Conservation (phyloP, 2,329 filamentous ascomycete species). For the Hyphodiscus sp. region DNA sequence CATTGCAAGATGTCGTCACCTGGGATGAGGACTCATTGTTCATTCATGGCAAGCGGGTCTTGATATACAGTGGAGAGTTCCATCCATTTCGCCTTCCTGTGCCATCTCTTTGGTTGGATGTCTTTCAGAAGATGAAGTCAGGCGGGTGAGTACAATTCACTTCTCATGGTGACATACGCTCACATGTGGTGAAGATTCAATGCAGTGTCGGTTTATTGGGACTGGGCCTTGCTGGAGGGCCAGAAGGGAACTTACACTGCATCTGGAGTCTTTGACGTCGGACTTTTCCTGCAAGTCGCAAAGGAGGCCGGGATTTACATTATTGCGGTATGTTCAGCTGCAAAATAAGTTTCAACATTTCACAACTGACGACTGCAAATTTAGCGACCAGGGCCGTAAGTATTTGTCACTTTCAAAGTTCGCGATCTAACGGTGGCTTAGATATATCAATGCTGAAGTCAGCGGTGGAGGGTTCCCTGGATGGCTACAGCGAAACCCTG, state of each 20-base stretch:
- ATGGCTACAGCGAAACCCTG: constrained; percentile 64
- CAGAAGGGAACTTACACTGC: constrained; percentile 61
- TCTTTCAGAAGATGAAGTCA: constrained; percentile 76
- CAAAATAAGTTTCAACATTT: not conserved
- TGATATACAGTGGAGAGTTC: constrained; percentile 68
- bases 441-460: constrained; percentile 63
- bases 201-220: constrained; percentile 67
- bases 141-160: constrained; percentile 41
- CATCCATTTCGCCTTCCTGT: constrained; percentile 60
- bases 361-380: not conserved
- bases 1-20: constrained; percentile 39
- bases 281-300: constrained; percentile 70
- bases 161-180: not conserved
- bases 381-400: not conserved
- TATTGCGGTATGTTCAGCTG: constrained; percentile 52
- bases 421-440: not conserved
- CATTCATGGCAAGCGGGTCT: constrained; percentile 61
- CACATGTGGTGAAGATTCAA: constrained; percentile 45
- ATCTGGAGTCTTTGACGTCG: constrained; percentile 64
- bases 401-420: not conserved
- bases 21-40: constrained; percentile 70
- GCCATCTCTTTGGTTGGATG: constrained; percentile 54
- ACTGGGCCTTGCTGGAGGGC: constrained; percentile 71
- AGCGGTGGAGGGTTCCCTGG: constrained; percentile 72
- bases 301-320: constrained; percentile 65